A percentile compares a stretch with the other conserved stretches of the same genome.
Evolutionary conservation across 208 protist species (phyloP).

Genomic region (Vickermania spadyakhi): DNA sequence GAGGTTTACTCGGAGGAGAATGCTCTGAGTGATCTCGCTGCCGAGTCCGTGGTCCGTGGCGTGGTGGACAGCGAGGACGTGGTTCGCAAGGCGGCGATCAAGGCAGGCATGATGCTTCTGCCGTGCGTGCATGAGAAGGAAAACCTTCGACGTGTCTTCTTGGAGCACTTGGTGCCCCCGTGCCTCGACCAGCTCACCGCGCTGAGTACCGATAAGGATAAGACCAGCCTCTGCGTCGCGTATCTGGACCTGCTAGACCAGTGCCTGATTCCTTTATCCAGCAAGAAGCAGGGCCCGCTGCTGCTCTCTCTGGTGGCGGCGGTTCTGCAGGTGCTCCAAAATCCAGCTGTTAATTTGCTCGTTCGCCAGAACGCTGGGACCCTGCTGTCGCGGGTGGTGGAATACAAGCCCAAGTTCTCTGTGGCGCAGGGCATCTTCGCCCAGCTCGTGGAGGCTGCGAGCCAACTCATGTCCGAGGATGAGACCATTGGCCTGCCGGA

Average conservation of each 20-base stretch:
- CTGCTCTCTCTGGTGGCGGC: constrained; percentile 21
- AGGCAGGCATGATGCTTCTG: constrained; percentile 49
- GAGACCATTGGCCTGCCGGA: constrained; percentile 48
- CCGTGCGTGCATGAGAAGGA: constrained; percentile 28
- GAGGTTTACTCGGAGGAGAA: constrained; percentile 46
- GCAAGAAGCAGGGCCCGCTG: constrained; percentile 31
- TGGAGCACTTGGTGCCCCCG: constrained; percentile 27
- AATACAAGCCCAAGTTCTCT: constrained; percentile 59
- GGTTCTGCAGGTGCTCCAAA: constrained; percentile 28
- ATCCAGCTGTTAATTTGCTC: constrained; percentile 18
- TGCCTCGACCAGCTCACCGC: constrained; percentile 27
- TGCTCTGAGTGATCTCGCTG: constrained; percentile 17
- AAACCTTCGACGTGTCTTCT: constrained; percentile 21
- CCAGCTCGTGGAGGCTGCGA: constrained; percentile 39
- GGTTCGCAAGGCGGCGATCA: constrained; percentile 53
- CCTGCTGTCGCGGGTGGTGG: constrained; percentile 37
- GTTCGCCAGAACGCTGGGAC: constrained; percentile 45
- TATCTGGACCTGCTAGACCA: constrained; percentile 66
- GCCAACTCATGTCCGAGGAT: constrained; percentile 69
- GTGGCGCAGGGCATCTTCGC: constrained; percentile 32
- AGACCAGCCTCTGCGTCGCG: constrained; percentile 37
- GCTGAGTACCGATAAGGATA: constrained; percentile 14
- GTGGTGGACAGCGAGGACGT: constrained; percentile 37
- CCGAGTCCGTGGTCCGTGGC: constrained; percentile 52
- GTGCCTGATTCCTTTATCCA: constrained; percentile 29